Evolutionary conservation across 305 asterid genomes (phyloP).

Genomic region (Withania somnifera): DNA sequence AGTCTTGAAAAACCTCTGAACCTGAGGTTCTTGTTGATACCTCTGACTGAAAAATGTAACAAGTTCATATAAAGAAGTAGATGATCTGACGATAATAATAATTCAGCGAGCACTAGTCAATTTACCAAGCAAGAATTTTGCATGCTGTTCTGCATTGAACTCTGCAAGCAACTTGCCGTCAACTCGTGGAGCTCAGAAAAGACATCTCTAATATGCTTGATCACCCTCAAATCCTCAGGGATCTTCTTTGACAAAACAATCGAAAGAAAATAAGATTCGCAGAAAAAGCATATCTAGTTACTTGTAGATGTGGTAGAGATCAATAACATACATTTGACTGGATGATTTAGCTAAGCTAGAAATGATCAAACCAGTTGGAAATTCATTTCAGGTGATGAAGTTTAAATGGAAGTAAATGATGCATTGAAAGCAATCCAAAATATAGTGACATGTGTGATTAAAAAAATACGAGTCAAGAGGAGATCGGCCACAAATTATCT

Average conservation of each 20-base stretch:
- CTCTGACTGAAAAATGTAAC: conserved; percentile 51
- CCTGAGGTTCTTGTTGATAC: conserved; percentile 31
- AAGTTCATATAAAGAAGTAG: conserved; percentile 11
- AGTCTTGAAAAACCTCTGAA: conserved; percentile 28
- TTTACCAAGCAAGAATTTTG: conserved; percentile 55
- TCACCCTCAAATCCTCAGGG: conserved; percentile 61
- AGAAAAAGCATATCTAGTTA: not conserved
- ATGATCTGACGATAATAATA: not conserved
- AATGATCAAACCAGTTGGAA: not conserved
- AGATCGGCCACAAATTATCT: not conserved
- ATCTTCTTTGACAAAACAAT: conserved; percentile 40
- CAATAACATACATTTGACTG: not conserved
- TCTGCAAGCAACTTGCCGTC: conserved; percentile 27
- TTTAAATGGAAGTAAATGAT: not conserved
- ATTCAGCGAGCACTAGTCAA: conserved; percentile 10
- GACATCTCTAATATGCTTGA: conserved; percentile 49
- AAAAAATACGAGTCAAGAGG: not conserved
- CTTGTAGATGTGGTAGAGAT: not conserved
- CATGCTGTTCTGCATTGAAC: conserved; percentile 25
- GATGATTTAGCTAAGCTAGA: not conserved
- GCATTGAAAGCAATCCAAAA: not conserved
- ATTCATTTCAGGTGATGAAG: not conserved
- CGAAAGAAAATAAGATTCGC: conserved; percentile 10
- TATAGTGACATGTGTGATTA: not conserved
- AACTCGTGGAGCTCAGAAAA: conserved; percentile 43